Percentiles rank a stretch among this genome's conserved stretches.
Conservation (phyloP, 495 filamentous ascomycete genomes). For the Hyaloscypha hepaticicola region DNA sequence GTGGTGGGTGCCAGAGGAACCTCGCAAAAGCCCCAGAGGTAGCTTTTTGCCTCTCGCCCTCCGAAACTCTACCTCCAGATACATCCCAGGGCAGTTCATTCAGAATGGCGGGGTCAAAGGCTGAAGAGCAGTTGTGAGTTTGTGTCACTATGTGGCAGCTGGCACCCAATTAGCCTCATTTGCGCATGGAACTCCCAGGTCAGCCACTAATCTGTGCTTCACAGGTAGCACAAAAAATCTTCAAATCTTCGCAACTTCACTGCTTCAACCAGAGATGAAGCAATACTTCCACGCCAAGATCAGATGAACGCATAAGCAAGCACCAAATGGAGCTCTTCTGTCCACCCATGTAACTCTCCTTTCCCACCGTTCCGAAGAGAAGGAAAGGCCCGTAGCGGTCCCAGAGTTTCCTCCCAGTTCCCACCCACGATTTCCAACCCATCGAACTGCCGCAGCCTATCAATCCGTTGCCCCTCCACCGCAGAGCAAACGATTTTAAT, state of each 20-base stretch:
- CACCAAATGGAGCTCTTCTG: neutral
- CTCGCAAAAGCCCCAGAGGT: neutral
- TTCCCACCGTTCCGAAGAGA: neutral
- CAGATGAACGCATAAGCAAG: neutral
- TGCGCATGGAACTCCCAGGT: neutral
- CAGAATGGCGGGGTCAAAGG: neutral
- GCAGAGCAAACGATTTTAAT: neutral
- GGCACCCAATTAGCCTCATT: neutral
- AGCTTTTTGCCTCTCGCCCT: neutral
- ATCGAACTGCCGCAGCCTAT: conserved; percentile 11
- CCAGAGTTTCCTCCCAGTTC: neutral
- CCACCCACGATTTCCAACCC: neutral
- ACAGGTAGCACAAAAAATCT: neutral
- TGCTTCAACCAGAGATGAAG: neutral
- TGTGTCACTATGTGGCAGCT: neutral
- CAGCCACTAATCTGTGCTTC: neutral
- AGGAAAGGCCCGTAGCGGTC: conserved; percentile 1
- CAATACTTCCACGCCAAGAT: neutral
- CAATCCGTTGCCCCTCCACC: neutral
- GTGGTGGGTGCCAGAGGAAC: neutral
- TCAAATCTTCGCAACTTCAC: neutral
- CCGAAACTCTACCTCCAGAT: neutral
- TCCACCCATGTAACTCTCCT: no score
- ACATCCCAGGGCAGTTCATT: neutral
- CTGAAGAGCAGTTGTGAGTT: neutral